phyloP scores from a whole-genome alignment of 371 early-diverging fungal species.

The Mucor velutinosus region DNA sequence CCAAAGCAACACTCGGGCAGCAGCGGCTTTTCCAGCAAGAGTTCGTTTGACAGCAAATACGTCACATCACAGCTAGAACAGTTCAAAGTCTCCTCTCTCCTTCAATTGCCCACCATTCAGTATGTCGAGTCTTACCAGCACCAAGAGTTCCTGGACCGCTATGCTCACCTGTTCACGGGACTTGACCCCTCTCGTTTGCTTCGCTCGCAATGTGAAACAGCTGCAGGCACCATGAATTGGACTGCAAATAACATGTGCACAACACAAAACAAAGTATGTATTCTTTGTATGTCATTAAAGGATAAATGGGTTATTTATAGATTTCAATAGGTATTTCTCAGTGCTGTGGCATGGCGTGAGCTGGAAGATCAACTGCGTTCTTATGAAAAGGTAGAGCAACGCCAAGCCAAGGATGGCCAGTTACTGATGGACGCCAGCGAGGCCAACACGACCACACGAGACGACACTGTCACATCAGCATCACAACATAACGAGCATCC shows the following conservation, averaged over 20 bases:
- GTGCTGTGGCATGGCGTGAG: constrained; percentile 70
- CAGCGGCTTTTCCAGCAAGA: not conserved
- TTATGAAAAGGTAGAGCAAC: constrained; percentile 49
- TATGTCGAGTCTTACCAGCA: constrained; percentile 66
- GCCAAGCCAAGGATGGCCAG: constrained; percentile 30
- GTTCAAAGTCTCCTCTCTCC: constrained; percentile 55
- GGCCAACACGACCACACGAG: constrained; percentile 2
- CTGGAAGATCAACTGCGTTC: constrained; percentile 68
- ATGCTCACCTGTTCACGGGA: constrained; percentile 46
- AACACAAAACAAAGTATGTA: constrained; percentile 59
- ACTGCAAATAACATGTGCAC: constrained; percentile 62
- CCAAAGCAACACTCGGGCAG: constrained; percentile 65
- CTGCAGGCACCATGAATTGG: constrained; percentile 71
- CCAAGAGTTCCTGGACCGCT: constrained; percentile 73
- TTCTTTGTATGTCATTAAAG: not conserved
- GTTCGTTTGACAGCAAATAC: constrained; percentile 57
- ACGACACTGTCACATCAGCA: not conserved
- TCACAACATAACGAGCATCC: constrained; percentile 12
- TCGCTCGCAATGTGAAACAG: constrained; percentile 60
- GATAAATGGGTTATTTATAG: not conserved
- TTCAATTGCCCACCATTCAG: constrained; percentile 42
- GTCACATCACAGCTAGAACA: constrained; percentile 62
- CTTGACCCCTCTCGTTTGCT: constrained; percentile 45
- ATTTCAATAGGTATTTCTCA: constrained; percentile 63
- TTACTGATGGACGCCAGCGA: not conserved